These are phyloP conservation scores for Pichia pseudocactophila DNA, from an alignment of 805 yeast genomes.

Conservation along the genomic window DNA sequence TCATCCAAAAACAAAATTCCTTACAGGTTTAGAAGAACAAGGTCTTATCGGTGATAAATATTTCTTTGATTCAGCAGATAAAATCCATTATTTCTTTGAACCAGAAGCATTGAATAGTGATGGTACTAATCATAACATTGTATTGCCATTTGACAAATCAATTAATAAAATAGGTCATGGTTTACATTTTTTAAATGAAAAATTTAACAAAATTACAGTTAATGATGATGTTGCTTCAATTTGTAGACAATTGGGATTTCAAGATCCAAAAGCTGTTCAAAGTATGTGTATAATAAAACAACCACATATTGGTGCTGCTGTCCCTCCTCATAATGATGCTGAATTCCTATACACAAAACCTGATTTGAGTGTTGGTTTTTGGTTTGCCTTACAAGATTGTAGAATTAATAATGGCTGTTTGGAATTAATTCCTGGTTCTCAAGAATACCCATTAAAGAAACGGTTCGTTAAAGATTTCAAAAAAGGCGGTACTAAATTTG, in stretches of 20 bases:
- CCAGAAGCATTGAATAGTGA: conserved; percentile 45
- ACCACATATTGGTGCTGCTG: conserved; percentile 63
- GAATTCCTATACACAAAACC: conserved; percentile 67
- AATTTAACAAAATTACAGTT: conserved; percentile 44
- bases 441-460: conserved; percentile 45
- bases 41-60: conserved; percentile 67
- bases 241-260: conserved; percentile 42
- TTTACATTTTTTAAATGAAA: conserved; percentile 46
- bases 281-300: conserved; percentile 76
- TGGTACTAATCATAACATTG: conserved; percentile 36
- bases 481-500: conserved; percentile 51
- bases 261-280: conserved; percentile 66
- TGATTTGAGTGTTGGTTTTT: conserved; percentile 63
- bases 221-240: conserved; percentile 41
- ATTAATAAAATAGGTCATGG: conserved; percentile 79
- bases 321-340: conserved; percentile 73
- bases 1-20: conserved; percentile 67
- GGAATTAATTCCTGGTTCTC: conserved; percentile 63
- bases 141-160: conserved; percentile 44
- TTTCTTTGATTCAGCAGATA: conserved; percentile 60
- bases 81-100: conserved; percentile 62
- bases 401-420: conserved; percentile 59
- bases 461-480: conserved; percentile 51
- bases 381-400: conserved; percentile 78
- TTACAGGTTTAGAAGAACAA: conserved; percentile 38